Evolutionary conservation across 768 basidiomycete species (phyloP).

Genomic region (Lactarius indigo): DNA sequence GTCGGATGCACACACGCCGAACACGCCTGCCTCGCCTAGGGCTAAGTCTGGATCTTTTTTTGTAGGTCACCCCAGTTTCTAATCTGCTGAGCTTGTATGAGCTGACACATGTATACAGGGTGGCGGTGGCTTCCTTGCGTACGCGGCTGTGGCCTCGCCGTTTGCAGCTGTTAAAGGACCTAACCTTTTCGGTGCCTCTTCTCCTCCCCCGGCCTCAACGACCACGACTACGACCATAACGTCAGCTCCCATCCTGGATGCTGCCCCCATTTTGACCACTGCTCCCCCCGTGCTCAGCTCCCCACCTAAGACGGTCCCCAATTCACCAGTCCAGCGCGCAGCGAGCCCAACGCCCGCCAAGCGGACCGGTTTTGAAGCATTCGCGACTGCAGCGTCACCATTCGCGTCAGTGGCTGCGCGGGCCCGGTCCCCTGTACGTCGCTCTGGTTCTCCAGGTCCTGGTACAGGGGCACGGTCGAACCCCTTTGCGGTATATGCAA

Average conservation of each 20-base stretch:
- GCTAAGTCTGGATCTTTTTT: constrained; percentile 21
- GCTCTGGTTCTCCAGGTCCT: constrained; percentile 38
- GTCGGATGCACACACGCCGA: constrained; percentile 7
- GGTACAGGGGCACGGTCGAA: constrained; percentile 49
- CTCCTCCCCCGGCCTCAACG: constrained; percentile 27
- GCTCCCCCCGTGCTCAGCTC: constrained; percentile 15
- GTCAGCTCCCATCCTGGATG: constrained; percentile 4
- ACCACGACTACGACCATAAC: constrained; percentile 27
- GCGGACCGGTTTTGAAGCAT: constrained; percentile 56
- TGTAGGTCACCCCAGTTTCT: constrained; percentile 7
- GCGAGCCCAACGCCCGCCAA: constrained; percentile 40
- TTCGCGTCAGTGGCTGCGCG: constrained; percentile 52
- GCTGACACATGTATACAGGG: constrained; percentile 23
- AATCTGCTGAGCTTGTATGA: neutral
- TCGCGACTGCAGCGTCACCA: constrained; percentile 47
- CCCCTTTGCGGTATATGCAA: constrained; percentile 43
- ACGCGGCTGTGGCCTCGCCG: constrained; percentile 69
- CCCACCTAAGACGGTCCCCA: constrained; percentile 19
- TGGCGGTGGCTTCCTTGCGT: constrained; percentile 69
- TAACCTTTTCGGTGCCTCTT: constrained; percentile 42
- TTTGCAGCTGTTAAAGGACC: constrained; percentile 72
- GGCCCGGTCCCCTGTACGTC: constrained; percentile 49
- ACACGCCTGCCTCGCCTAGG: constrained; percentile 11
- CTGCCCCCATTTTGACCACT: constrained; percentile 7
- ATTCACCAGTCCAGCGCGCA: constrained; percentile 21